phyloP scores from a whole-genome alignment of 2,329 filamentous ascomycete species.

The Metarhizium humberi region DNA sequence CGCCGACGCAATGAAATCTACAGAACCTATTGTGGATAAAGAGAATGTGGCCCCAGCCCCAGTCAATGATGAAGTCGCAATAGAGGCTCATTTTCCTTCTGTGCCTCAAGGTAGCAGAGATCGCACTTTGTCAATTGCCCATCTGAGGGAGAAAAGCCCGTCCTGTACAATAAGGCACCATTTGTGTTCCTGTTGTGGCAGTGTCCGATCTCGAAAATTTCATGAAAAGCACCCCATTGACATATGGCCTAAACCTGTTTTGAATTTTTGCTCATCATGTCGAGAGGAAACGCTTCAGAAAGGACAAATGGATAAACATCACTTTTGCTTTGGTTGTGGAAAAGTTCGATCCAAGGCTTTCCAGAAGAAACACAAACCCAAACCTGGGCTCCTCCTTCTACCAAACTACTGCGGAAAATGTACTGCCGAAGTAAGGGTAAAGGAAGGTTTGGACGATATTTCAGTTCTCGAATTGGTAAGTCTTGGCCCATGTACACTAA shows the following conservation, averaged over 20 bases:
- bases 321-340: conserved; percentile 31
- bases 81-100: not conserved
- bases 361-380: conserved; percentile 11
- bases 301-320: conserved; percentile 16
- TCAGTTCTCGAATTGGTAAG: conserved; percentile 18
- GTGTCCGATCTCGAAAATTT: conserved; percentile 23
- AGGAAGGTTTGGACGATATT: conserved; percentile 15
- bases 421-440: conserved; percentile 12
- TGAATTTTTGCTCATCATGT: conserved; percentile 27
- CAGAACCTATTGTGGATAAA: not conserved
- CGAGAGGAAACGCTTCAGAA: conserved; percentile 16
- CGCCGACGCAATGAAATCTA: conserved; percentile 8
- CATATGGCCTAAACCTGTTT: conserved; percentile 12
- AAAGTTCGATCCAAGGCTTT: conserved; percentile 16
- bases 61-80: not conserved
- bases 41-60: conserved; percentile 1
- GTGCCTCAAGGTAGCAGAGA: not conserved
- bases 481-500: not conserved
- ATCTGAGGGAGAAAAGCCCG: conserved; percentile 11
- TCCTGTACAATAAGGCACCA: conserved; percentile 16
- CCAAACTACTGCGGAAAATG: conserved; percentile 25
- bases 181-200: conserved; percentile 27
- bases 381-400: conserved; percentile 16
- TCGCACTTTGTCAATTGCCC: not conserved
- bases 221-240: conserved; percentile 23